Conservation (phyloP, 208 protist genomes). For the Porcisia deanei region DNA sequence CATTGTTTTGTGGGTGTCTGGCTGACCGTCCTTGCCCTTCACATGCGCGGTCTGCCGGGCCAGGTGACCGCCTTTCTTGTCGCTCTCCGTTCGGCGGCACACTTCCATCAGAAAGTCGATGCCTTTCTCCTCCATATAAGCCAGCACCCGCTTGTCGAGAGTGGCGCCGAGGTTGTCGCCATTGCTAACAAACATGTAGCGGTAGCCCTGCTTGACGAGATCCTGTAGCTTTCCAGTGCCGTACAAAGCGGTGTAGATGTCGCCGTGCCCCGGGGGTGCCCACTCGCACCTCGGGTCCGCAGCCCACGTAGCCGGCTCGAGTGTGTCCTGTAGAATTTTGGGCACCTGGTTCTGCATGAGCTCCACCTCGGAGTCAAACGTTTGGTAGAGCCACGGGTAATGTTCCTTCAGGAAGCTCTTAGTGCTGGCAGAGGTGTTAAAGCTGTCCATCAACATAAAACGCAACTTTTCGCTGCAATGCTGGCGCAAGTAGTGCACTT, state of each 20-base stretch:
- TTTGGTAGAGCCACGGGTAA: conserved; percentile 48
- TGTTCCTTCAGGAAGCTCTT: conserved; percentile 57
- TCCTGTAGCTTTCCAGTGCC: conserved; percentile 89
- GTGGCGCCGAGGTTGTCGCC: conserved; percentile 98
- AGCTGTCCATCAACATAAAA: conserved; percentile 99
- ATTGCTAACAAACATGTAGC: conserved; percentile 99
- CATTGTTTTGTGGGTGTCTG: conserved; percentile 20
- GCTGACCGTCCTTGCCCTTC: conserved; percentile 13
- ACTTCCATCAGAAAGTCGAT: conserved; percentile 94
- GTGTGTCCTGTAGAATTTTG: conserved; percentile 70
- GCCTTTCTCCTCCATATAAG: conserved; percentile 76
- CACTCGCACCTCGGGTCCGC: conserved; percentile 72
- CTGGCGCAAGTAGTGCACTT: conserved; percentile 93
- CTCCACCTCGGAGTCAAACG: conserved; percentile 67
- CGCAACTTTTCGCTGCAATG: conserved; percentile 86
- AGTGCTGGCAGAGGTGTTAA: conserved; percentile 96
- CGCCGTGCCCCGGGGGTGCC: conserved; percentile 99
- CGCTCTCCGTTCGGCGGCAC: conserved; percentile 84
- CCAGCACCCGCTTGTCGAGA: conserved; percentile 84
- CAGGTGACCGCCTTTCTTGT: conserved; percentile 94
- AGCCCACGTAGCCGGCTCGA: conserved; percentile 66
- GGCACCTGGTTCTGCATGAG: conserved; percentile 88
- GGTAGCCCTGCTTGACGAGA: conserved; percentile 86
- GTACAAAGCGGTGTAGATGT: conserved; percentile 96
- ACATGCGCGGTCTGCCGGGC: conserved; percentile 33